Conservation (phyloP, 2,329 filamentous ascomycete species). For the Hypoxylon sp. region DNA sequence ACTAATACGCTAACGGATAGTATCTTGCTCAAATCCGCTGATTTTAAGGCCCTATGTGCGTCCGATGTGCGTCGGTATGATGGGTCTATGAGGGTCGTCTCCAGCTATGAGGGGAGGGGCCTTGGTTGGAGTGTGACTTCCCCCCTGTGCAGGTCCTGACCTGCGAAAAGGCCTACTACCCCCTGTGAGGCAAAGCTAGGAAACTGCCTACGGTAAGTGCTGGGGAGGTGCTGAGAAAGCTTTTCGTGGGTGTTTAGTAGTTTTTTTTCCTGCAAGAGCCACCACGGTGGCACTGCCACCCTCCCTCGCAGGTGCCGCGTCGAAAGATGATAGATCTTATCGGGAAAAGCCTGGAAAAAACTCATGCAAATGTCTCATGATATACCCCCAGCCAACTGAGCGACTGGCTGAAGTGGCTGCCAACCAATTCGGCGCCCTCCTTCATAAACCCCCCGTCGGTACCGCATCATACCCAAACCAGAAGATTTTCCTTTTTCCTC, state of each 20-base stretch:
- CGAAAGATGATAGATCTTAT: constrained; percentile 43
- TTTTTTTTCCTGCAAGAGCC: constrained; percentile 26
- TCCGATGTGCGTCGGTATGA: not conserved
- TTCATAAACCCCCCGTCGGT: constrained; percentile 36
- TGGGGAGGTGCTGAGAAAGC: too few relatives aligned
- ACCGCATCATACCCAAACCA: constrained; percentile 36
- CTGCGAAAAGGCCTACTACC: too few relatives aligned
- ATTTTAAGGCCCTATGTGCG: not conserved
- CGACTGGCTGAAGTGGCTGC: constrained; percentile 23
- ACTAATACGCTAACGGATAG: constrained; percentile 16
- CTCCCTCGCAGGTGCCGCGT: constrained; percentile 7
- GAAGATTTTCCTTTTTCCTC: constrained; percentile 32
- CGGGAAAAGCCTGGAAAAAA: constrained; percentile 21
- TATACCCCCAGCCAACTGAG: constrained; percentile 4
- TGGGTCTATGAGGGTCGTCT: not conserved
- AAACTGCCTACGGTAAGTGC: too few relatives aligned
- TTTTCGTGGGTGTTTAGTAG: too few relatives aligned
- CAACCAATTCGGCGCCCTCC: constrained; percentile 25
- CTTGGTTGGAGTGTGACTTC: too few relatives aligned
- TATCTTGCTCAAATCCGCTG: constrained; percentile 15
- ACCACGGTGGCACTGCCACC: constrained; percentile 43
- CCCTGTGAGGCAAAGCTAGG: too few relatives aligned
- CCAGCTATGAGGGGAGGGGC: too few relatives aligned
- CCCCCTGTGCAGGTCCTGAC: too few relatives aligned
- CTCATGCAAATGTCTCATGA: constrained; percentile 43